phyloP scores from a whole-genome alignment of 805 yeast genomes.

The Saccharomycodes ludwigii region DNA sequence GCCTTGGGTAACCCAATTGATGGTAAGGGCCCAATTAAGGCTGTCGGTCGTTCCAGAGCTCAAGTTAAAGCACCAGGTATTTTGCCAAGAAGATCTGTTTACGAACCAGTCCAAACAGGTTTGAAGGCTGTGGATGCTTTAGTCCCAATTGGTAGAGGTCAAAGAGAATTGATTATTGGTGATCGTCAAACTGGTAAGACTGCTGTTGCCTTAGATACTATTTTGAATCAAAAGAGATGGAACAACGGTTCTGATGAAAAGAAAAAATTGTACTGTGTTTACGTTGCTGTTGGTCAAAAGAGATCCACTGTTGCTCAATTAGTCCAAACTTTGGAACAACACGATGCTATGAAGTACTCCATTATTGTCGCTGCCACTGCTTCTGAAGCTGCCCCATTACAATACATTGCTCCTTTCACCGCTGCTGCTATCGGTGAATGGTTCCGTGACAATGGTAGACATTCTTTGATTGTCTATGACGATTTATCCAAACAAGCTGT shows the following conservation, averaged over 20 bases:
- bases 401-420: conserved; percentile 99
- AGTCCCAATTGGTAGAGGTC: conserved; percentile 99
- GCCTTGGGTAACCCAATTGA: conserved; percentile 99
- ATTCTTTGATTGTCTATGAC: conserved; percentile 93
- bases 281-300: conserved; percentile 99
- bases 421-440: conserved; percentile 99
- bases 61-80: conserved; percentile 99
- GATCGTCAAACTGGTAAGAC: conserved; percentile 99
- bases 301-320: conserved; percentile 99
- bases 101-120: conserved; percentile 99
- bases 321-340: conserved; percentile 96
- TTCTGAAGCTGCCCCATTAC: conserved; percentile 99
- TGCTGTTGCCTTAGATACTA: conserved; percentile 97
- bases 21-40: conserved; percentile 96
- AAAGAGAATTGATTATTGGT: conserved; percentile 99
- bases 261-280: conserved; percentile 98
- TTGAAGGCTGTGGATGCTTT: conserved; percentile 97
- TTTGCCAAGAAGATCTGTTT: conserved; percentile 96
- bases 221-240: conserved; percentile 98
- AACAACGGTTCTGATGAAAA: conserved; percentile 88
- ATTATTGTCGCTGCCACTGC: conserved; percentile 99
- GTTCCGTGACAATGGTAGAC: conserved; percentile 99
- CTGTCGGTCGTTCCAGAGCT: conserved; percentile 81
- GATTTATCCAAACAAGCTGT: conserved; percentile 99
- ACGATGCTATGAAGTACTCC: conserved; percentile 95